Base-by-base conservation (phyloP, 768 basidiomycete genomes). In the Podaxis rugospora region DNA sequence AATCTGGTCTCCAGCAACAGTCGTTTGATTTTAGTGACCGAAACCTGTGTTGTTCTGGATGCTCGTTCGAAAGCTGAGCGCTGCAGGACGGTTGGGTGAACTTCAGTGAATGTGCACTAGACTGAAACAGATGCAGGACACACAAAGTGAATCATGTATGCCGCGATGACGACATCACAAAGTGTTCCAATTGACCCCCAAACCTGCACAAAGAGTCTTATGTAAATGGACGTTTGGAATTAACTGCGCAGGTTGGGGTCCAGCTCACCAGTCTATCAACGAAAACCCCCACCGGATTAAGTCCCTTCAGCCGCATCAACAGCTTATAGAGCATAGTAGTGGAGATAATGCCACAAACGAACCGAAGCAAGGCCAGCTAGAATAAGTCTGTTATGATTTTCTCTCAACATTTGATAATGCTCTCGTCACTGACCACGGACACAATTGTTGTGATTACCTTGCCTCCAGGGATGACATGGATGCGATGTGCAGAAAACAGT, bases 1-100 rank as follows among this genome's bases (percentile, higher is more conserved):
- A 51, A 6, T 14, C 57, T 50, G 18, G 58, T 59, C 25, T 59
- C 58, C n/a, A 59, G 39, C 18, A 59, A 6, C 6, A 59, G 51
- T 32, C 51, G 42, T 18, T 53, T 59, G 6, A 59, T 52, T 44
- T 52, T 59, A 9, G 51, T 46, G 9, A 59, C 11, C 5, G 27
- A 5, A 21, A 32, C 28, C 32, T 53, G 58, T 2, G 58, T 59
- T 32, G 28, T n/a, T 6, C 32, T 28, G 5, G 51, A 44, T 5
- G 32, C 25, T 18, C n/a, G 28, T 23, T 52, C 27, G 51, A 59
- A 13, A 59, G n/a, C n/a, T n/a, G n/a, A n/a, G n/a, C n/a, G 18
- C 51, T 59, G 14, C 10, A 23, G 9, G n/a, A 40, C 14, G 27
- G 16, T n/a, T 28, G n/a, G n/a, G 35, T 49, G 47, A 13, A 9